Evolutionary conservation across 441 rosid genomes (phyloP).

Genomic region (Eruca vesicaria): DNA sequence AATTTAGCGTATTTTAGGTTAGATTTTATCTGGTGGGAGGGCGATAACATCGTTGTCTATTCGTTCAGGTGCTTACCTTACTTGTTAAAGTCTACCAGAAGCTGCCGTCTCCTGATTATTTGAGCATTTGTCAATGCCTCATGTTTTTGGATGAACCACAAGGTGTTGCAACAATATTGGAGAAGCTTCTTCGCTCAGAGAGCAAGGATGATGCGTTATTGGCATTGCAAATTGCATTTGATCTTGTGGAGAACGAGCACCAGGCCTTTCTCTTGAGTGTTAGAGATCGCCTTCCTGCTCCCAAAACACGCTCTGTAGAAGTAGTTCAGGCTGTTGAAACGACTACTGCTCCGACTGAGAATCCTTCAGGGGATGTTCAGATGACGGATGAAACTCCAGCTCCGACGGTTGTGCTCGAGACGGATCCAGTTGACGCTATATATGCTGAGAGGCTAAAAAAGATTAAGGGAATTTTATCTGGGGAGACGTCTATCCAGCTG

Average conservation of each 20-base stretch:
- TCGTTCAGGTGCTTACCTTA: constrained; percentile 79
- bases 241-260: constrained; percentile 96
- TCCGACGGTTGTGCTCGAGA: constrained; percentile 39
- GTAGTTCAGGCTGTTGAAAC: constrained; percentile 48
- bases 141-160: constrained; percentile 96
- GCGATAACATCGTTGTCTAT: constrained; percentile 14
- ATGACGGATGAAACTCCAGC: constrained; percentile 77
- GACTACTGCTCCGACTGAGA: constrained; percentile 52
- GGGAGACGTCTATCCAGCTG: constrained; percentile 92
- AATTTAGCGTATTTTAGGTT: background rate
- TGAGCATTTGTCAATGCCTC: constrained; percentile 94
- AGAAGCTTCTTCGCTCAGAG: constrained; percentile 83
- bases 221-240: constrained; percentile 93
- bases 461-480: constrained; percentile 85
- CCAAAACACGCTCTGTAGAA: constrained; percentile 56
- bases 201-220: constrained; percentile 81
- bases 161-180: constrained; percentile 78
- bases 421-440: constrained; percentile 59
- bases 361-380: constrained; percentile 64
- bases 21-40: background rate
- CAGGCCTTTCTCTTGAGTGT: constrained; percentile 96
- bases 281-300: constrained; percentile 71
- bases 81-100: constrained; percentile 85
- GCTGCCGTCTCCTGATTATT: constrained; percentile 90
- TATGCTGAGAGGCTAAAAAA: constrained; percentile 86